Evolutionary conservation across 352 stramenopile species (phyloP).

Genomic region (Phytophthora colocasiae): DNA sequence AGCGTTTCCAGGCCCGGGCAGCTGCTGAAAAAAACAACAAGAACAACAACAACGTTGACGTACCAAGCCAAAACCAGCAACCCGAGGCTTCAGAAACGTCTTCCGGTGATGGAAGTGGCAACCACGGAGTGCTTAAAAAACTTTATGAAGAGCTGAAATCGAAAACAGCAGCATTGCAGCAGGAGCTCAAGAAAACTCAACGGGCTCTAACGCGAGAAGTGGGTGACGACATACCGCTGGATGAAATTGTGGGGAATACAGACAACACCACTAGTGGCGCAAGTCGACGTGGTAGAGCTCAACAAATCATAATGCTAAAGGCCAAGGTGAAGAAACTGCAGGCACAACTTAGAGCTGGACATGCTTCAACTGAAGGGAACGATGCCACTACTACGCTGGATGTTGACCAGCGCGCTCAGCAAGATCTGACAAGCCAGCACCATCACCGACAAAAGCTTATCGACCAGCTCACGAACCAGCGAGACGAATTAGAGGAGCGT

Average conservation of each 20-base stretch:
- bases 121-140: slow-evolving; percentile 41
- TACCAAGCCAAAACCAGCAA: slow-evolving; percentile 3
- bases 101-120: neutral
- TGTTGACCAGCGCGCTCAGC: slow-evolving; percentile 71
- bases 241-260: slow-evolving; percentile 56
- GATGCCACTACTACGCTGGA: slow-evolving; percentile 22
- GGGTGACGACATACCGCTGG: slow-evolving; percentile 56
- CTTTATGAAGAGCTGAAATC: slow-evolving; percentile 69
- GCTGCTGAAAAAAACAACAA: slow-evolving; percentile 25
- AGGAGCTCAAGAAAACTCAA: slow-evolving; percentile 78
- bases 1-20: slow-evolving; percentile 57
- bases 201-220: slow-evolving; percentile 73
- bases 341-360: neutral
- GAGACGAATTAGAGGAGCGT: slow-evolving; percentile 63
- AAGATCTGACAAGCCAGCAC: slow-evolving; percentile 64
- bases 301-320: slow-evolving; percentile 89
- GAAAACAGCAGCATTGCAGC: slow-evolving; percentile 59
- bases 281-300: slow-evolving; percentile 63
- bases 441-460: slow-evolving; percentile 64
- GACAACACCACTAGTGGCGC: slow-evolving; percentile 23
- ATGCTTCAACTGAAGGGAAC: slow-evolving; percentile 21
- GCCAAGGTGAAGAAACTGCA: slow-evolving; percentile 84
- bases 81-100: neutral
- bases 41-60: neutral
- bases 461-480: slow-evolving; percentile 66